Evolutionary conservation across 176 grass and related monocot species (phyloP).

Genomic region (Dactylis glomerata): DNA sequence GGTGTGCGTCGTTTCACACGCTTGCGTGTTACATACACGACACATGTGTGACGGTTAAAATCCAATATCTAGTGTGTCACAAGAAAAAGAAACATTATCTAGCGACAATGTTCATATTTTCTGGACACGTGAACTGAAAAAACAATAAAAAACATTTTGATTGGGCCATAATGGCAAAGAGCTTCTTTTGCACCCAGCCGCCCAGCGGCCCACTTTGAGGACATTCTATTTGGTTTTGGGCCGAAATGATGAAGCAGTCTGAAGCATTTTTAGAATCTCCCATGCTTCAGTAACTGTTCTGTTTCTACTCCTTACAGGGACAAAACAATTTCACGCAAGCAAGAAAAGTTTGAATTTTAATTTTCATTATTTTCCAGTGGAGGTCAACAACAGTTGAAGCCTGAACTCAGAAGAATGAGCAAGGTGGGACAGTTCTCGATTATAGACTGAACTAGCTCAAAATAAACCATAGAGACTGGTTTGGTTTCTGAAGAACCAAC

Average conservation of each 20-base stretch:
- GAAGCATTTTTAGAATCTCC: background rate
- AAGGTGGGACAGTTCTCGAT: background rate
- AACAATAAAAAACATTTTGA: background rate
- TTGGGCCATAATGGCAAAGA: background rate
- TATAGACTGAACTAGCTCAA: background rate
- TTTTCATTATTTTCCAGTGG: background rate
- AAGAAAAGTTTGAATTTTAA: too few relatives aligned
- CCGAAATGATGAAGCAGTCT: background rate
- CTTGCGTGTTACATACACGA: too few relatives aligned
- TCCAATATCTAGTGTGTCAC: background rate
- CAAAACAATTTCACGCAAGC: too few relatives aligned
- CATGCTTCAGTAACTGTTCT: background rate
- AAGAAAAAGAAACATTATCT: background rate
- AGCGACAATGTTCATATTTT: background rate
- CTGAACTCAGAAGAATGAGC: background rate
- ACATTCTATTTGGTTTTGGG: background rate
- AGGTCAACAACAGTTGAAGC: background rate
- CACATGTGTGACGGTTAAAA: background rate
- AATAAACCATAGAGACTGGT: background rate
- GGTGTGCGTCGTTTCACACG: background rate
- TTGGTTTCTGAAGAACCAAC: background rate
- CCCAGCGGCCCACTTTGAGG: background rate
- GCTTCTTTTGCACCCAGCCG: background rate
- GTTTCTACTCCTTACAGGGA: background rate
- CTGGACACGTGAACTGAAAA: background rate